phyloP scores from a whole-genome alignment of 441 rosid species.

The Syzygium malaccense region DNA sequence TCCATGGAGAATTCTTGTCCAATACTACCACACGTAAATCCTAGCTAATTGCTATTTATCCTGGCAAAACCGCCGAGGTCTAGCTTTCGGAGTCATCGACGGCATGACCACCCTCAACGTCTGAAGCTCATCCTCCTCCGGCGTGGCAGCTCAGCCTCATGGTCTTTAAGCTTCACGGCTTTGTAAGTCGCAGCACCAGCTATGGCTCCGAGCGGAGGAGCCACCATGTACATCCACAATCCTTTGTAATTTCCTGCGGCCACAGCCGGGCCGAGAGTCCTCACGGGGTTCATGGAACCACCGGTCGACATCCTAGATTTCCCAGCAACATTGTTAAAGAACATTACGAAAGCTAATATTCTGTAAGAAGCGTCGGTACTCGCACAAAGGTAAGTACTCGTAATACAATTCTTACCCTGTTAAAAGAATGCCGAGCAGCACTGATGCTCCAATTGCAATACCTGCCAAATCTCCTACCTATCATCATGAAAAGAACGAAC shows the following conservation, averaged over 20 bases:
- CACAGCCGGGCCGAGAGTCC: constrained; percentile 87
- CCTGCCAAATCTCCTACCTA: constrained; percentile 10
- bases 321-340: not conserved
- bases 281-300: constrained; percentile 90
- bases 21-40: not conserved
- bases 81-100: not conserved
- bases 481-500: not conserved
- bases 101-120: constrained; percentile 27
- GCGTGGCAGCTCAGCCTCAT: constrained; percentile 47
- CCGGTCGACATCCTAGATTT: constrained; percentile 67
- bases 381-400: not conserved
- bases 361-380: not conserved
- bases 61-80: not conserved
- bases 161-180: constrained; percentile 63
- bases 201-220: constrained; percentile 87
- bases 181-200: constrained; percentile 75
- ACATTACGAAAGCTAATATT: not conserved
- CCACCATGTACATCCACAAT: constrained; percentile 79
- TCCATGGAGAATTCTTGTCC: not conserved
- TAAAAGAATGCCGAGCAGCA: constrained; percentile 4
- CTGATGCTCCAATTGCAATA: not conserved
- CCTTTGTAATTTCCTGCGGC: constrained; percentile 77
- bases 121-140: constrained; percentile 69
- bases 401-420: not conserved
- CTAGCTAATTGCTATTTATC: not conserved